Percentiles rank a stretch among this genome's conserved stretches.
These are phyloP conservation scores for Neodidymelliopsis sp. DNA, from an alignment of 2,329 filamentous ascomycete species.

Conservation along the genomic window DNA sequence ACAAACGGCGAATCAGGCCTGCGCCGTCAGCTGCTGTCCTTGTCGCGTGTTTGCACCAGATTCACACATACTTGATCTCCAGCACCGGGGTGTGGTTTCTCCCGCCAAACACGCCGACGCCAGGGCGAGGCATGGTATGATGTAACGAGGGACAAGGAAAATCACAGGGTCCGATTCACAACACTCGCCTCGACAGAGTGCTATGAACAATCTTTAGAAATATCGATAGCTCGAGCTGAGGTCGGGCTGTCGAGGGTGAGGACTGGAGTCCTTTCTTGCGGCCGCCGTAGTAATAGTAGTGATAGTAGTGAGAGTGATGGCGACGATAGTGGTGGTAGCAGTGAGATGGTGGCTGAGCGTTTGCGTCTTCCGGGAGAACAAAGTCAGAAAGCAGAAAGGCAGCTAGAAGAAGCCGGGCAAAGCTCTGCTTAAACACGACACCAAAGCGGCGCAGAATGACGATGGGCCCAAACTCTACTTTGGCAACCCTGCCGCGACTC, in stretches of 20 bases:
- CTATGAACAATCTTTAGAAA: not conserved
- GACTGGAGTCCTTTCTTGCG: too few species aligned
- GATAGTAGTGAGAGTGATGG: too few species aligned
- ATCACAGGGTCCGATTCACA: slow-evolving; percentile 8
- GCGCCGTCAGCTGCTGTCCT: slow-evolving; percentile 1
- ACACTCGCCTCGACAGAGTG: slow-evolving; percentile 3
- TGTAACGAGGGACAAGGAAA: slow-evolving; percentile 25
- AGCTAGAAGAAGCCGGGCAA: too few species aligned
- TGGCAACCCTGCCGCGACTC: slow-evolving; percentile 13
- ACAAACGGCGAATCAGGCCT: slow-evolving; percentile 58
- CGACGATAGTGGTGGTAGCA: slow-evolving; percentile 1
- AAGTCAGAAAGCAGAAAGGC: too few species aligned
- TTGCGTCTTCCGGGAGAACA: slow-evolving; percentile 6
- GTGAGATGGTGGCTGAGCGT: slow-evolving; percentile 16
- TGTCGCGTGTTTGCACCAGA: slow-evolving; percentile 6
- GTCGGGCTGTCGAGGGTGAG: too few species aligned
- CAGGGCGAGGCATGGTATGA: slow-evolving; percentile 44
- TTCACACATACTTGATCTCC: slow-evolving; percentile 53
- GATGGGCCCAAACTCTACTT: slow-evolving; percentile 6
- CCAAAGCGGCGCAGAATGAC: slow-evolving; percentile 8
- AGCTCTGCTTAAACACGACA: slow-evolving; percentile 11
- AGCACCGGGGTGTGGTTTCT: slow-evolving; percentile 42
- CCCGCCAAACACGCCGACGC: slow-evolving; percentile 45
- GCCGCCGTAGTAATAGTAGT: too few species aligned
- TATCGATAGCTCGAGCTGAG: too few species aligned